phyloP scores from a whole-genome alignment of 495 filamentous ascomycete species.

The Annulohypoxylon maeteangense region DNA sequence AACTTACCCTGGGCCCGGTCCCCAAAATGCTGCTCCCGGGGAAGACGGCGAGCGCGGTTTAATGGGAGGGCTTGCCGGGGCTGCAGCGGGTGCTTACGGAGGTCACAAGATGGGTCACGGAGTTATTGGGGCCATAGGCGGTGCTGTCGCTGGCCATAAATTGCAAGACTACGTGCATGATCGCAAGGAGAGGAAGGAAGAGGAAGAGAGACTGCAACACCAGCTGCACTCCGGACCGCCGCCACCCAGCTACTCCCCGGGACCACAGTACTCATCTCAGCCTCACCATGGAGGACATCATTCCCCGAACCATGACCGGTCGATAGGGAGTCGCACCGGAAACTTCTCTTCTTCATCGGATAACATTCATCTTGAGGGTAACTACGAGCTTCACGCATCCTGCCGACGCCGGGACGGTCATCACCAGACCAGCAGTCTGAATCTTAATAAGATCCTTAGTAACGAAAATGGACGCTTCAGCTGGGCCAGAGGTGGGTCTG shows the following conservation, averaged over 20 bases:
- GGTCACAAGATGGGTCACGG: slow-evolving; percentile 52
- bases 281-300: slow-evolving; percentile 11
- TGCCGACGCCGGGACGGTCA: slow-evolving; percentile 46
- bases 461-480: slow-evolving; percentile 51
- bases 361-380: slow-evolving; percentile 50
- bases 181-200: slow-evolving; percentile 52
- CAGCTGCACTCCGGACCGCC: slow-evolving; percentile 22
- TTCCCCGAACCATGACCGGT: slow-evolving; percentile 14
- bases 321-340: slow-evolving; percentile 38
- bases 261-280: neutral
- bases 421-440: slow-evolving; percentile 46
- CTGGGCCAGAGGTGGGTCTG: slow-evolving; percentile 34
- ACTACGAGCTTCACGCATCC: slow-evolving; percentile 49
- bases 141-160: slow-evolving; percentile 53
- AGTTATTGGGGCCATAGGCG: slow-evolving; percentile 48
- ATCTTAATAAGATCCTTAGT: slow-evolving; percentile 48
- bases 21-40: slow-evolving; percentile 12
- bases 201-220: slow-evolving; percentile 46
- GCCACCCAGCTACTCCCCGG: slow-evolving; percentile 3
- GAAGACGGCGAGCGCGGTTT: slow-evolving; percentile 51
- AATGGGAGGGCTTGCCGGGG: slow-evolving; percentile 49
- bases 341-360: slow-evolving; percentile 48
- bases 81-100: slow-evolving; percentile 48
- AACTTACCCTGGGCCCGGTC: slow-evolving; percentile 6
- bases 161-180: slow-evolving; percentile 51